Evolutionary conservation across 495 filamentous ascomycete species (phyloP).

Genomic region (Penicillium chermesinum): DNA sequence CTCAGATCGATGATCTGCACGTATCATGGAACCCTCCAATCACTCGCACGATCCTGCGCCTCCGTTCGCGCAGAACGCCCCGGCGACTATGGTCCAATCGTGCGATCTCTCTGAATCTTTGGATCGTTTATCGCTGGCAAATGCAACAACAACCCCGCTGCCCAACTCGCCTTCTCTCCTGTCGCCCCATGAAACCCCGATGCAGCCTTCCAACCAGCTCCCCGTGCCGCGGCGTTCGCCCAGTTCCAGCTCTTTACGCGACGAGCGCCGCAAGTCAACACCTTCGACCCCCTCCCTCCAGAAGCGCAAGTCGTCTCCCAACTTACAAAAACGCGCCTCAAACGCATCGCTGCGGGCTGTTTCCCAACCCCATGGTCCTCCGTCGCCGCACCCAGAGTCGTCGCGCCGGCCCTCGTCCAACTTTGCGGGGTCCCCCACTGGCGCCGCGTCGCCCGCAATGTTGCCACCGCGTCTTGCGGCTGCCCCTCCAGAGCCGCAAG

Average conservation of each 20-base stretch:
- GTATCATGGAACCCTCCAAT: conserved; percentile 36
- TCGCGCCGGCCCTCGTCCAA: conserved; percentile 46
- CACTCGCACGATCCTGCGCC: conserved; percentile 18
- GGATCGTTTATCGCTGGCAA: conserved; percentile 43
- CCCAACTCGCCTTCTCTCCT: conserved; percentile 42
- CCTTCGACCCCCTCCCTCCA: conserved; percentile 12
- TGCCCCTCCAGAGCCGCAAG: conserved; percentile 21
- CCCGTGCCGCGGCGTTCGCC: conserved; percentile 47
- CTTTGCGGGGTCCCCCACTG: conserved; percentile 34
- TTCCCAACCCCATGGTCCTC: conserved; percentile 21
- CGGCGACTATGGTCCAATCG: conserved; percentile 14
- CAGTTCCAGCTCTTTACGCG: conserved; percentile 46
- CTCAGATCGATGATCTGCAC: conserved; percentile 7
- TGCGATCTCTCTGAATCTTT: conserved; percentile 35
- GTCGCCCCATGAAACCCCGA: conserved; percentile 26
- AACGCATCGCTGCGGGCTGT: conserved; percentile 39
- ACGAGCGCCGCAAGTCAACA: conserved; percentile 42
- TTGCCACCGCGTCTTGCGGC: conserved; percentile 21
- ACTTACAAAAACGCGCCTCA: conserved; percentile 43
- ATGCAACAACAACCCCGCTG: conserved; percentile 38
- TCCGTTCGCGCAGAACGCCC: conserved; percentile 23
- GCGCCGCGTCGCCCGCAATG: conserved; percentile 24
- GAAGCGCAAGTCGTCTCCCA: conserved; percentile 32
- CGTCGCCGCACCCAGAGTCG: conserved; percentile 32
- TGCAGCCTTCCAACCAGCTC: conserved; percentile 21